Percentiles rank a stretch among this genome's conserved stretches.
Evolutionary conservation across 2,329 filamentous ascomycete genomes (phyloP).

Genomic region (Parastagonospora nodorum): DNA sequence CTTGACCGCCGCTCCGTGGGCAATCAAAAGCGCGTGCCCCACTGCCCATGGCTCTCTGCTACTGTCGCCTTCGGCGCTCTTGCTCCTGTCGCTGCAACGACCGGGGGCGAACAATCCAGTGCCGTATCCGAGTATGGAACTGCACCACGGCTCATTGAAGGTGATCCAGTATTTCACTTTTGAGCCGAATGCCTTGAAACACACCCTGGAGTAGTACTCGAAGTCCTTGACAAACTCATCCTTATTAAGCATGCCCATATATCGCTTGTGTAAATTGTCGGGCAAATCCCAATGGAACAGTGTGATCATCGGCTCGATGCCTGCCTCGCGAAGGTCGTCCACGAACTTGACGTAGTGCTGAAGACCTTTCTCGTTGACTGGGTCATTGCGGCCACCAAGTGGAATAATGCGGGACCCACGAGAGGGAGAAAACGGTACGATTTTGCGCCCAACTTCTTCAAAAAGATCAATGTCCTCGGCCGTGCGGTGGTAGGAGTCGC

Average conservation of each 20-base stretch:
- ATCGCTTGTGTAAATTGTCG: slow-evolving; percentile 76
- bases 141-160: slow-evolving; percentile 90
- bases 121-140: slow-evolving; percentile 78
- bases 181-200: slow-evolving; percentile 73
- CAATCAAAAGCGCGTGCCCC: slow-evolving; percentile 78
- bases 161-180: slow-evolving; percentile 89
- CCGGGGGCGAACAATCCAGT: slow-evolving; percentile 80
- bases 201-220: slow-evolving; percentile 74
- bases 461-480: slow-evolving; percentile 75
- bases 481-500: slow-evolving; percentile 84
- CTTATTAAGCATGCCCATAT: slow-evolving; percentile 80
- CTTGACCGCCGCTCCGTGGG: slow-evolving; percentile 81
- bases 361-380: slow-evolving; percentile 77
- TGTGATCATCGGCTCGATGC: slow-evolving; percentile 81
- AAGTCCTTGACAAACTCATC: slow-evolving; percentile 83
- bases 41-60: slow-evolving; percentile 80
- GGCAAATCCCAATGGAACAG: slow-evolving; percentile 90
- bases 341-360: slow-evolving; percentile 80
- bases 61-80: slow-evolving; percentile 73
- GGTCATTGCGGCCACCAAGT: slow-evolving; percentile 80
- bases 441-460: slow-evolving; percentile 74
- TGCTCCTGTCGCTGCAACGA: slow-evolving; percentile 75
- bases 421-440: slow-evolving; percentile 85
- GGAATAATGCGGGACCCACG: slow-evolving; percentile 84
- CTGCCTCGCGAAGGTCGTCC: slow-evolving; percentile 75